These are phyloP conservation scores for Panaeolus papilionaceus DNA, from an alignment of 768 basidiomycete genomes.

Conservation along the genomic window DNA sequence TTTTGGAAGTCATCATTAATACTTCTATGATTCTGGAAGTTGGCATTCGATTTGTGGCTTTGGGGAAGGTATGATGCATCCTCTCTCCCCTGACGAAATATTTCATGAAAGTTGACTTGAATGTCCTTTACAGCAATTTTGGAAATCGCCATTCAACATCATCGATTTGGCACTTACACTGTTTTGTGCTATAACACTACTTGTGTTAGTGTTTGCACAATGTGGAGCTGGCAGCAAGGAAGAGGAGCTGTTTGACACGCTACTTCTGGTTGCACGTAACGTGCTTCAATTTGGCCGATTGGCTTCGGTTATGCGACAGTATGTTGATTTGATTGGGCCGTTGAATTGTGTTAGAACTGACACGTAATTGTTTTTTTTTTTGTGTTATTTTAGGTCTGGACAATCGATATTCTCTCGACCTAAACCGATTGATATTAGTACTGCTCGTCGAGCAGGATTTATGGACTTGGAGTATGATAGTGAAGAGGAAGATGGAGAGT, in stretches of 20 bases:
- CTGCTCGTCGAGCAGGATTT: slow-evolving; percentile 69
- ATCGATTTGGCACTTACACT: slow-evolving; percentile 87
- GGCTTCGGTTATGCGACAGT: slow-evolving; percentile 95
- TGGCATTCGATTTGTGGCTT: slow-evolving; percentile 87
- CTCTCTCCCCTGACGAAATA: background rate
- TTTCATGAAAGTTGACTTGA: slow-evolving; percentile 14
- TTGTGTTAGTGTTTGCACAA: slow-evolving; percentile 88
- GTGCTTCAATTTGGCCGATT: slow-evolving; percentile 91
- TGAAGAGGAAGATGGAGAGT: slow-evolving; percentile 66
- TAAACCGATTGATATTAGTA: slow-evolving; percentile 84
- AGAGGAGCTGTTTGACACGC: slow-evolving; percentile 93
- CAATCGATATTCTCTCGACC: slow-evolving; percentile 89
- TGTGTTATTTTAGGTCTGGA: slow-evolving; percentile 62
- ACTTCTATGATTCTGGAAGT: slow-evolving; percentile 95
- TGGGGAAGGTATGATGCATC: slow-evolving; percentile 76
- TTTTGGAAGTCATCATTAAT: slow-evolving; percentile 90
- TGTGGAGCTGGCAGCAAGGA: slow-evolving; percentile 86
- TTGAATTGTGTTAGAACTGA: slow-evolving; percentile 14
- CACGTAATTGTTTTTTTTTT: background rate
- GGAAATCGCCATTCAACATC: slow-evolving; percentile 92
- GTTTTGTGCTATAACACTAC: slow-evolving; percentile 89
- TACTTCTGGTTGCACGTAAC: slow-evolving; percentile 91
- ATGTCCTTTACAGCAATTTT: slow-evolving; percentile 77
- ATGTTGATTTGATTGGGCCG: slow-evolving; percentile 37
- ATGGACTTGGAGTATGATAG: slow-evolving; percentile 79